Evolutionary conservation across 1,284 basidiomycete genomes (phyloP).

Genomic region (Paramarasmius palmivorus): DNA sequence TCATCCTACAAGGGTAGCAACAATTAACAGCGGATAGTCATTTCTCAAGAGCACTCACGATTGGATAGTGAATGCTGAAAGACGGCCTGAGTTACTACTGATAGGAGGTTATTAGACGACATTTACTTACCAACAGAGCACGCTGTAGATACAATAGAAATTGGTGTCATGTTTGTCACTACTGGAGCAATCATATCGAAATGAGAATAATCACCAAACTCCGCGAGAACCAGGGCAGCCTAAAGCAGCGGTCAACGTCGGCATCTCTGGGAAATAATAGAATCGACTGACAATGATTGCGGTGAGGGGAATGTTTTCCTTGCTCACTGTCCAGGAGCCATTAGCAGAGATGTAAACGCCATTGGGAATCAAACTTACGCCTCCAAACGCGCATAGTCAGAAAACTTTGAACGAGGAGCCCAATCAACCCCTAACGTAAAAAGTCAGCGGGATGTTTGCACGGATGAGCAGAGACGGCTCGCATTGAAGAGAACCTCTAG

Average conservation of each 20-base stretch:
- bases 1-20: constrained; percentile 30
- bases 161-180: not conserved
- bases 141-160: constrained; percentile 21
- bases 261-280: no score
- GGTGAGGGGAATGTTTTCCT: constrained; percentile 41
- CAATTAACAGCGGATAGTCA: not conserved
- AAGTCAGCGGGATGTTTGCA: not conserved
- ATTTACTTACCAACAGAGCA: constrained; percentile 38
- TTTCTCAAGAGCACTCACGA: constrained; percentile 33
- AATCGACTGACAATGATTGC: constrained; percentile 35
- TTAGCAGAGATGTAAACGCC: not conserved
- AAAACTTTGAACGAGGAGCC: constrained; percentile 56
- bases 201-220: constrained; percentile 38
- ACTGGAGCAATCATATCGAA: constrained; percentile 5
- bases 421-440: constrained; percentile 50
- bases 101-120: not conserved
- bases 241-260: constrained; percentile 16
- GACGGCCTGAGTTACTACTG: not conserved
- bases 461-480: constrained; percentile 15
- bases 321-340: constrained; percentile 41
- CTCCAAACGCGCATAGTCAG: constrained; percentile 54
- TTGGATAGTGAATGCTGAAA: constrained; percentile 41
- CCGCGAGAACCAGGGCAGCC: constrained; percentile 43
- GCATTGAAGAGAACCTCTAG: constrained; percentile 58
- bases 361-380: constrained; percentile 32